Conservation (phyloP, 371 early-diverging fungal species). For the Syncephalastrum contaminatum region DNA sequence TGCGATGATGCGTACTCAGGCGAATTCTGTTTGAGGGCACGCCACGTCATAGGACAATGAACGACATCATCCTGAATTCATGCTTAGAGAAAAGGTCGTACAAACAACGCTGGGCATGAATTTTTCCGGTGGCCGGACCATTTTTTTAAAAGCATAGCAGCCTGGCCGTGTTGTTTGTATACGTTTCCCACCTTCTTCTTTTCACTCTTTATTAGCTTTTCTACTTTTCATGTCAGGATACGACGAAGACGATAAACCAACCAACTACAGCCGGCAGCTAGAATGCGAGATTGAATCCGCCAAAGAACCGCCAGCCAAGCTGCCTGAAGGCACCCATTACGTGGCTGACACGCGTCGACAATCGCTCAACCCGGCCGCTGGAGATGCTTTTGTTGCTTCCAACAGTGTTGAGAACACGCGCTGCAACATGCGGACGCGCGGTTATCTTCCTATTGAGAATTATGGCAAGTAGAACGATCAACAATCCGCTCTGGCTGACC, state of each 20-base stretch:
- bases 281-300: slow-evolving; percentile 38
- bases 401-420: slow-evolving; percentile 13
- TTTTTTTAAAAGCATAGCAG: too few species aligned
- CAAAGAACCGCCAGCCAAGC: slow-evolving; percentile 14
- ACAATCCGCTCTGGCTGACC: too few species aligned
- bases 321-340: slow-evolving; percentile 39
- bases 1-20: too few species aligned
- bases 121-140: neutral
- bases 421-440: slow-evolving; percentile 32
- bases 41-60: too few species aligned
- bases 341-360: slow-evolving; percentile 46
- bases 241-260: slow-evolving; percentile 21
- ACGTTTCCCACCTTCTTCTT: slow-evolving; percentile 1
- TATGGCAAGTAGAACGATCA: slow-evolving; percentile 46
- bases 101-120: slow-evolving; percentile 3
- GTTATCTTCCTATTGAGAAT: slow-evolving; percentile 69
- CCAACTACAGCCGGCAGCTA: slow-evolving; percentile 30
- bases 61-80: too few species aligned
- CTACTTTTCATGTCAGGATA: slow-evolving; percentile 1
- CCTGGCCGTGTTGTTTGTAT: too few species aligned
- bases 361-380: slow-evolving; percentile 21
- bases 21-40: too few species aligned
- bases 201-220: neutral
- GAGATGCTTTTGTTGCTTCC: neutral
- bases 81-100: neutral